A percentile compares a stretch with the other conserved stretches of the same genome.
Conservation (phyloP, 345 rosid species). For the Passiflora organensis region DNA sequence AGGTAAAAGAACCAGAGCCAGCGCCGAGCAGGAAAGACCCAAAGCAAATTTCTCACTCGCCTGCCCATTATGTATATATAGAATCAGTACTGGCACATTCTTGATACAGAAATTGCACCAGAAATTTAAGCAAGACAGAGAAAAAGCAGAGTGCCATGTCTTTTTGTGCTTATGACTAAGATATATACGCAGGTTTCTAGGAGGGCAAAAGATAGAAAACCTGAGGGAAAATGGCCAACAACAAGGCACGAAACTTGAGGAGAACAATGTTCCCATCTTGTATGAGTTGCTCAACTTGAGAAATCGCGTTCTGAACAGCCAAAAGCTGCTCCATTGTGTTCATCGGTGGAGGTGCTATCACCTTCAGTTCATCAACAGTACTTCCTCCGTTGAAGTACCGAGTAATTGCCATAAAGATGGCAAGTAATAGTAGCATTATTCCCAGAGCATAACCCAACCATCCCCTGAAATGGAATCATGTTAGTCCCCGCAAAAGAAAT, state of each 20-base stretch:
- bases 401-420: slow-evolving; percentile 63
- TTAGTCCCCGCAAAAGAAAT: slow-evolving; percentile 3
- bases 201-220: slow-evolving; percentile 19
- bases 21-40: slow-evolving; percentile 43
- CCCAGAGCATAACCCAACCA: slow-evolving; percentile 67
- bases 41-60: slow-evolving; percentile 75
- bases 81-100: not conserved
- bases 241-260: slow-evolving; percentile 78
- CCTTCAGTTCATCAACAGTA: slow-evolving; percentile 52
- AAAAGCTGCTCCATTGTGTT: slow-evolving; percentile 94
- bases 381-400: slow-evolving; percentile 53
- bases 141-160: not conserved
- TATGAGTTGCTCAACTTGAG: slow-evolving; percentile 67
- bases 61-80: slow-evolving; percentile 26
- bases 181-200: not conserved
- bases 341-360: slow-evolving; percentile 76
- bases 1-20: slow-evolving; percentile 49
- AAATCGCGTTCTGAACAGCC: slow-evolving; percentile 80
- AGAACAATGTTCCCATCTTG: slow-evolving; percentile 82
- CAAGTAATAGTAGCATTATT: slow-evolving; percentile 35
- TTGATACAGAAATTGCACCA: not conserved
- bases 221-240: slow-evolving; percentile 74
- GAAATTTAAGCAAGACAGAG: not conserved
- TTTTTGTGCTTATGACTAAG: no score
- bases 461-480: slow-evolving; percentile 37